Conservation (phyloP, 129 eudicot species). For the Flaveria sonorensis region DNA sequence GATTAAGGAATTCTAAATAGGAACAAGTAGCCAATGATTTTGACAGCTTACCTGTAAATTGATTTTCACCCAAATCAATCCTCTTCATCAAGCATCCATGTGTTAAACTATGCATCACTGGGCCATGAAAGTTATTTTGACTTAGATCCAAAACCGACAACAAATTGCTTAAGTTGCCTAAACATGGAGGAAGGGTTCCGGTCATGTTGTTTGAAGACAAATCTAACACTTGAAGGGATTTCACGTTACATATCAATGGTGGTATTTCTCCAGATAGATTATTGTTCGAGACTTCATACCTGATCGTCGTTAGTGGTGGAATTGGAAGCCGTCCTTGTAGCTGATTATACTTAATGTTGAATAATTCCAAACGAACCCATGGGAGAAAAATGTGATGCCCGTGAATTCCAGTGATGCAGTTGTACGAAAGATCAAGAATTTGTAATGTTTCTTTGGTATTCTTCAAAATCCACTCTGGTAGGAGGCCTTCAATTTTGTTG, state of each 20-base stretch:
- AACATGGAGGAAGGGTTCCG: background rate
- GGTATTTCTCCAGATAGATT: background rate
- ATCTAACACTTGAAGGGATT: background rate
- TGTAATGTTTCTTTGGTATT: background rate
- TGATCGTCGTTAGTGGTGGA: background rate
- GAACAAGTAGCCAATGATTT: slow-evolving; percentile 18
- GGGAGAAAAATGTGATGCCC: background rate
- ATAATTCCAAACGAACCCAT: background rate
- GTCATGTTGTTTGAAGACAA: background rate
- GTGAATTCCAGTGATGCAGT: background rate
- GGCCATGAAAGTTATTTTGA: slow-evolving; percentile 21
- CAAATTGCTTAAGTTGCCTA: background rate
- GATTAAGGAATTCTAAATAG: background rate
- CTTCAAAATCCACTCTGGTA: background rate
- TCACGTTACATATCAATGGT: background rate
- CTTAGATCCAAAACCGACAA: background rate
- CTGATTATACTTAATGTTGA: background rate
- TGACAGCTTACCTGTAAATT: background rate
- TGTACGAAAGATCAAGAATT: background rate
- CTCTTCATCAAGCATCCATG: background rate
- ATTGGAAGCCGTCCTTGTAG: background rate
- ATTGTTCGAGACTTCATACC: background rate
- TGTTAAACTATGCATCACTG: background rate
- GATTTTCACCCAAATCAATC: slow-evolving; percentile 22
- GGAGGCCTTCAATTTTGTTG: background rate